These are phyloP conservation scores for Macadamia tetraphylla DNA, from an alignment of 164 flowering plant genomes.

Conservation along the genomic window DNA sequence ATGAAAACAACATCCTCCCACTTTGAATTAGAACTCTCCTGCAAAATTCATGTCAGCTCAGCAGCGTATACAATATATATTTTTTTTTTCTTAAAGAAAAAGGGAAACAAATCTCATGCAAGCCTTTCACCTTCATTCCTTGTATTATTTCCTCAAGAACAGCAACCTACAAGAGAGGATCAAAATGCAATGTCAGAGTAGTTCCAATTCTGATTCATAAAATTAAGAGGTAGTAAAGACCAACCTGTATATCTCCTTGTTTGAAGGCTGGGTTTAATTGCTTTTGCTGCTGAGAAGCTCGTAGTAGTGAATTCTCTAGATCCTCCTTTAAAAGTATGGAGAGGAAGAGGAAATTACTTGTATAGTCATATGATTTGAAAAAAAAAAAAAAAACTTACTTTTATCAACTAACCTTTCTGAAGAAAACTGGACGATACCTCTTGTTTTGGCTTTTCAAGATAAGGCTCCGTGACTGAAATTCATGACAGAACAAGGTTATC, in stretches of 20 bases:
- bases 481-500: slow-evolving; percentile 5
- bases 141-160: slow-evolving; percentile 76
- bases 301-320: slow-evolving; percentile 56
- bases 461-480: slow-evolving; percentile 72
- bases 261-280: slow-evolving; percentile 54
- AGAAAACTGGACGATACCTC: slow-evolving; percentile 80
- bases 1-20: slow-evolving; percentile 89
- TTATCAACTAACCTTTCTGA: slow-evolving; percentile 63
- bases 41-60: slow-evolving; percentile 21
- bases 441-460: slow-evolving; percentile 54
- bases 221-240: slow-evolving; percentile 4
- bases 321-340: slow-evolving; percentile 55
- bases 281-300: slow-evolving; percentile 58
- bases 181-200: not conserved
- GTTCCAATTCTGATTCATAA: not conserved
- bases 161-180: slow-evolving; percentile 42
- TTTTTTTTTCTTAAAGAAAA: not conserved
- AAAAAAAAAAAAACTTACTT: not conserved
- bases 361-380: no score
- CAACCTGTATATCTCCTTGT: slow-evolving; percentile 74
- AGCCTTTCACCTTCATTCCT: slow-evolving; percentile 61
- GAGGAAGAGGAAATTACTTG: not conserved
- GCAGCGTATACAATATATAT: not conserved
- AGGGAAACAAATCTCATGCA: not conserved
- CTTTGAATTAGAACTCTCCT: slow-evolving; percentile 46